Evolutionary conservation across 768 basidiomycete genomes (phyloP), one percentile per base, ranked within the genome.

Genomic region (Punctularia strigosozonata): DNA sequence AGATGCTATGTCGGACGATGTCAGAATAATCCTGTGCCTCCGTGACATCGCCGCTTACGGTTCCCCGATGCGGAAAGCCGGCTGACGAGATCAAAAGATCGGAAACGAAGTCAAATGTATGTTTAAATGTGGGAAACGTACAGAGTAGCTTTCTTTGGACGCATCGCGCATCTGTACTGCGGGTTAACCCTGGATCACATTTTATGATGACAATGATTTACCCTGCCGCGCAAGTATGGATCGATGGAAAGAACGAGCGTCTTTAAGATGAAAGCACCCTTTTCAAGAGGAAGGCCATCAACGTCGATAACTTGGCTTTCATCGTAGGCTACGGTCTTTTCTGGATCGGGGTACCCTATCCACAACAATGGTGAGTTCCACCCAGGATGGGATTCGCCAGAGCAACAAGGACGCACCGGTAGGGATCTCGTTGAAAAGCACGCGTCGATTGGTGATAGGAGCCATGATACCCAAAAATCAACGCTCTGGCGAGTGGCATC

Each of bases 201-300:
- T 44, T 43, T 50, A 36, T 42, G 53, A 37, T 52, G n/a, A n/a
- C n/a, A n/a, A n/a, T n/a, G n/a, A n/a, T n/a, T n/a, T n/a, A n/a
- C n/a, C n/a, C n/a, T n/a, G 5, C 22, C 52, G 17, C 63, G 43
- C 53, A 68, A 44, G 47, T 66, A 67, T 2, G 66, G 64, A 41
- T 69, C 68, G 26, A 68, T 47, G 1, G 65, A 65, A 4, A 70
- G 48, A 2, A 60, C 30, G n/a, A 39, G 36, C 4, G 35, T 37
- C 33, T 47, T 45, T 14, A 42, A 21, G 14, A 47, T 40, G 28
- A 47, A 38, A 1, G 38, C 37, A 5, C 46, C 44, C 15, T 44
- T 25, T 10, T 34, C 20, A 10, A 44, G 33, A 4, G n/a, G 34
- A 22, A 37, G 35, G 5, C n/a, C 39, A 6, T 46, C 43, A 13